Evolutionary conservation across 2,329 filamentous ascomycete genomes (phyloP), one percentile per base, ranked within the genome.

Genomic region (Delphinella strobiligena): DNA sequence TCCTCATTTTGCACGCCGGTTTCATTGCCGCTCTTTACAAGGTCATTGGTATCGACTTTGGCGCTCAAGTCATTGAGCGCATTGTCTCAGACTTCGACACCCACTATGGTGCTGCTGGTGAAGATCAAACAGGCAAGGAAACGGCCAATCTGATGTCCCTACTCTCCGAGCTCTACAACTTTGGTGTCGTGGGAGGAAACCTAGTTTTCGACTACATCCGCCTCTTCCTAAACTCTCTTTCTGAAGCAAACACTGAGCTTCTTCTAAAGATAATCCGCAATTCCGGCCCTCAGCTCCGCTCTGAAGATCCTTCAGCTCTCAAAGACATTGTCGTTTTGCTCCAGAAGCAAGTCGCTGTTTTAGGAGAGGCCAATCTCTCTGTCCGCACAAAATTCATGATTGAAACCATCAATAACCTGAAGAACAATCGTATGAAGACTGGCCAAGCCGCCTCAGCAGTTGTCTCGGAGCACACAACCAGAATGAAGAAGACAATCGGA

Each of bases 311-410:
- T 0, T 79, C 83, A 27, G 71, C 89, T 0, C 66, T 98, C 36
- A 94, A 93, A 57, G 85, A 93, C 46, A 91, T 98, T 46, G 80
- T 94, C 4, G 66, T 80, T 9, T 69, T 86, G 36, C 73, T 96
- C 42, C 83, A 85, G 47, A 78, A 80, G 16, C 76, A 80, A 1
- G 74, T 88, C 2, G 67, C 75, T 1, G 78, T 75, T 44, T 65
- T 72, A 27, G 83, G 82, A 4, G 76, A 83, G 51, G 66, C 67
- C 10, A 81, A 78, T 15, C 66, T 94, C 19, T 89, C 87, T 1
- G 83, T 88, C 8, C 79, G 91, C 41, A 95, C 89, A 1, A 93
- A 83, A 49, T 95, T 95, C 62, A 96, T 96, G 88, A 83, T 98
- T 37, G 89, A 96, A 54, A 91, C 82, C 1, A 94, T 98, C 58